Base-by-base conservation (phyloP, 495 filamentous ascomycete species). In the Coniosporium apollinis region DNA sequence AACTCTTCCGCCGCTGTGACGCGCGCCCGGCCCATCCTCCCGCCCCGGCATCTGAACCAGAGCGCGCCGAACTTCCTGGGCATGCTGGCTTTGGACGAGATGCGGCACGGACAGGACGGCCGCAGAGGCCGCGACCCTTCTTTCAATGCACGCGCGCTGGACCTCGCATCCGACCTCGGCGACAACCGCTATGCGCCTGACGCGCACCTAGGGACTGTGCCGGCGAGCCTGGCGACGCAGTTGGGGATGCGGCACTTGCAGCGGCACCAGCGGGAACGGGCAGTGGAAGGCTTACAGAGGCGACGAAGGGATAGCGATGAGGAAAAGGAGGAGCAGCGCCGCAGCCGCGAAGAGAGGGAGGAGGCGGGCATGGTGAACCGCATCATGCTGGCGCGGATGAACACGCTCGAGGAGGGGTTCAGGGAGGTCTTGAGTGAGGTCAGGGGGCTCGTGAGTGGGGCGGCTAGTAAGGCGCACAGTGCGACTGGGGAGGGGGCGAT, bases 371-470 rank as follows among this genome's bases (percentile, higher is more conserved):
- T 74, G 52, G 76, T 92, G 56, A 75, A 74, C 42, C 70, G 79
- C 32, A 58, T 92, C n/a, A 77, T 94, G 54, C 61, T 94, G n/a
- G 81, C 82, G 4, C 65, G 82, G 34, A 93, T 96, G 78, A 85
- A 84, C 43, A 79, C 77, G 20, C 69, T 96, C 5, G 85, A 96
- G 53, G 82, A 86, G 52, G 67, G 74, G 20, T 79, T 96, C 49
- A 69, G 75, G 1, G 82, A 91, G 37, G 72, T 94, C 17, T 66
- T 89, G 36, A 79, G 74, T 37, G 86, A 94, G 57, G 76, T 91
- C 42, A 78, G 79, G 46, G 76, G 74, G 25, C 29, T 30, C 14
- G 28, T 13, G n/a, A 13, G 26, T n/a, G 34, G 33, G 35, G 38
- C 40, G 18, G 19, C 19, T n/a, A 21, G 22, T n/a, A 34, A 21